Base-by-base conservation (phyloP, 306 rosid species). In the Cicer cuneatum region DNA sequence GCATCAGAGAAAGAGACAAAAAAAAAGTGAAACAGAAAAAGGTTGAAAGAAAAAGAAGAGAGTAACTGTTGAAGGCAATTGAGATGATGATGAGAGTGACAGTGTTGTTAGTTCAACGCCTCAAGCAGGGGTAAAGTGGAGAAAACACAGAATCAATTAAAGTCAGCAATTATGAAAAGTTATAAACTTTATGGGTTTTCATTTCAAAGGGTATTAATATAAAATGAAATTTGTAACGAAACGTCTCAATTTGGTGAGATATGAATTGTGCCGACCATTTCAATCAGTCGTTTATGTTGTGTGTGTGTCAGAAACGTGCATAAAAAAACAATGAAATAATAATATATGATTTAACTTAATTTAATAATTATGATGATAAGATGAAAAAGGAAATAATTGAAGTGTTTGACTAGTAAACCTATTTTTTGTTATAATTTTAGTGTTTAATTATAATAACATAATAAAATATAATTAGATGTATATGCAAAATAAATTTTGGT, bases 131-230 rank as follows among this genome's bases (percentile, higher is more conserved):
- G 65, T 37, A 64, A 10, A 8, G 18, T 38, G 42, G 42, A 40
- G 38, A 75, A 60, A 72, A 56, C 74, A 56, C 73, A 47, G 16
- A 69, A 61, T 19, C 60, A 41, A 69, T 59, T 66, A 12, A 69
- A n/a, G 83, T 81, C 71, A 68, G 48, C 71, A 67, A 69, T 81
- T 7, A 56, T 0, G 14, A 19, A 80, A 77, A 77, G 85, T 73
- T 48, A 16, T 35, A 45, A 66, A 74, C 74, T 81, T 81, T 71
- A 62, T 39, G 80, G 48, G 6, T 4, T 61, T 66, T 59, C 1
- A 47, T 68, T 64, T 18, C 53, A 45, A 77, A 12, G 35, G 39
- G 10, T 52, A 10, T 19, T 48, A n/a, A 48, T n/a, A 54, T 18
- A 54, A 11, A 12, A 59, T 59, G 10, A 41, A 16, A 64, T 40